phyloP scores from a whole-genome alignment of 139 green algal genomes.

The Coccomyxa sp. region DNA sequence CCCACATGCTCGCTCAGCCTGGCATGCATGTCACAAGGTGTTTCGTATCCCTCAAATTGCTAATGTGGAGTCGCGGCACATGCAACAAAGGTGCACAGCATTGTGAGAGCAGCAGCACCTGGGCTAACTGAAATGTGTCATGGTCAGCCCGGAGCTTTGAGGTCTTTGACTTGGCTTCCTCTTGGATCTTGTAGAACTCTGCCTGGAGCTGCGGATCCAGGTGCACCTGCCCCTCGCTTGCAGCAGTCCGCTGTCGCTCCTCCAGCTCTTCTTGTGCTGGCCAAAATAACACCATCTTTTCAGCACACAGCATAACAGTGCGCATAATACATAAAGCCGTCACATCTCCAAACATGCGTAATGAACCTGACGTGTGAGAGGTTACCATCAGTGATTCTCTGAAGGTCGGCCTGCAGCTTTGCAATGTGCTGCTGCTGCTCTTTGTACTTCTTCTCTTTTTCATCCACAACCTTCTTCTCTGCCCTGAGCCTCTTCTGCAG shows the following conservation, averaged over 20 bases:
- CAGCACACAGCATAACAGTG: background rate
- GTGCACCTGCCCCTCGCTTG: constrained; percentile 13
- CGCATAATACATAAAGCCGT: background rate
- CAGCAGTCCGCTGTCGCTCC: constrained; percentile 4
- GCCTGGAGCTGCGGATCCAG: constrained; percentile 25
- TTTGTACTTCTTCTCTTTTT: constrained; percentile 13
- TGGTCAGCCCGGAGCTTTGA: constrained; percentile 33
- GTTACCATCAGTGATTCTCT: constrained; percentile 14
- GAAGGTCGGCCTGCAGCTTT: constrained; percentile 41
- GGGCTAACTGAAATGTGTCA: constrained; percentile 18
- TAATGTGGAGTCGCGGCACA: background rate
- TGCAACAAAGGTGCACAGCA: background rate
- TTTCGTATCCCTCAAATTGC: background rate
- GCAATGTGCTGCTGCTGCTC: constrained; percentile 31
- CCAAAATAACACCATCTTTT: background rate
- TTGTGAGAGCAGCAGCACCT: background rate
- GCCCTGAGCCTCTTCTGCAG: constrained; percentile 39
- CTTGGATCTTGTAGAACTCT: constrained; percentile 51
- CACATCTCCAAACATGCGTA: background rate
- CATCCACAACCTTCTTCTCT: constrained; percentile 41
- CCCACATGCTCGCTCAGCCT: constrained; percentile 13
- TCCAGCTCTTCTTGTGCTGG: constrained; percentile 24
- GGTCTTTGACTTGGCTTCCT: constrained; percentile 37
- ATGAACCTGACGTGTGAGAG: background rate
- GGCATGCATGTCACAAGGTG: background rate